These are phyloP conservation scores for Ascochyta clinopodiicola DNA, from an alignment of 2,329 filamentous ascomycete genomes.

Conservation along the genomic window DNA sequence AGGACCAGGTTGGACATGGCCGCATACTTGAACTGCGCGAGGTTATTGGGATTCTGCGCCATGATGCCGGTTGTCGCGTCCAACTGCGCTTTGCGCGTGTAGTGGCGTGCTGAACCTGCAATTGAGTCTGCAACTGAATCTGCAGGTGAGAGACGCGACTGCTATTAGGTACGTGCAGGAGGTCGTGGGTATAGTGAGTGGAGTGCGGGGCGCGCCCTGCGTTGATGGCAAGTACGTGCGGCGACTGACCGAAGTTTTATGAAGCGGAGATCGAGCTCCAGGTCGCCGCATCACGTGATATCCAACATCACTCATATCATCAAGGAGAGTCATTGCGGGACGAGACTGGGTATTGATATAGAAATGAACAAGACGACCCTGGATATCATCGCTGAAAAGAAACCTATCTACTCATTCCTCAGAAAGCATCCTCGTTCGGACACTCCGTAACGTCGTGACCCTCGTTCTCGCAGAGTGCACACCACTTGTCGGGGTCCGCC, in stretches of 20 bases:
- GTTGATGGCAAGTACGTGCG: slow-evolving; percentile 26
- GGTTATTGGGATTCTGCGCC: slow-evolving; percentile 61
- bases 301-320: neutral
- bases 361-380: slow-evolving; percentile 3
- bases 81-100: slow-evolving; percentile 31
- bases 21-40: slow-evolving; percentile 98
- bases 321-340: too few species aligned
- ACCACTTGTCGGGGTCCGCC: slow-evolving; percentile 86
- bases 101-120: too few species aligned
- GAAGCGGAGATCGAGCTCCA: slow-evolving; percentile 11
- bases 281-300: slow-evolving; percentile 9
- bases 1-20: slow-evolving; percentile 99
- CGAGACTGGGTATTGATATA: slow-evolving; percentile 13
- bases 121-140: neutral
- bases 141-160: slow-evolving; percentile 10
- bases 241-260: slow-evolving; percentile 19
- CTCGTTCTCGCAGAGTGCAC: slow-evolving; percentile 92
- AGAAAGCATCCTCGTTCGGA: slow-evolving; percentile 81
- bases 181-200: slow-evolving; percentile 21
- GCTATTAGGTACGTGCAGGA: slow-evolving; percentile 17
- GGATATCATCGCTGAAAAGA: slow-evolving; percentile 15
- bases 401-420: neutral
- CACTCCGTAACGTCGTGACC: slow-evolving; percentile 96
- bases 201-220: slow-evolving; percentile 33
- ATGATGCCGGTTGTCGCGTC: slow-evolving; percentile 29